These are phyloP conservation scores for Castanea crenata DNA, from an alignment of 306 rosid genomes.

Conservation along the genomic window DNA sequence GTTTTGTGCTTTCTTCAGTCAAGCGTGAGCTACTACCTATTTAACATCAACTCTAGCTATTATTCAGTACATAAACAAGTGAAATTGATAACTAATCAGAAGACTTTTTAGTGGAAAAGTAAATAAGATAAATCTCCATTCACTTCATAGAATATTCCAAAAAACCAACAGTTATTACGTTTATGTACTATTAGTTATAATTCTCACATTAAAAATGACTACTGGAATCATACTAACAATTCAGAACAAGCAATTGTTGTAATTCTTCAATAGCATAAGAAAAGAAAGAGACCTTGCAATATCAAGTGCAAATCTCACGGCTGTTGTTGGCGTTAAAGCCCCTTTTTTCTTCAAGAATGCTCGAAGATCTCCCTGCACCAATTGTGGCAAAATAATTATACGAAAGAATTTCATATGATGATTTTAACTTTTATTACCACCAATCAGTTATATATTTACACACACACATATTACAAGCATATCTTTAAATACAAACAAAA, in stretches of 20 bases:
- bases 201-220: not conserved
- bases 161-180: not conserved
- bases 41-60: not conserved
- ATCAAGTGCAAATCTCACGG: conserved; percentile 83
- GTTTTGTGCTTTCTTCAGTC: not conserved
- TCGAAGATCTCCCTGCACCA: conserved; percentile 78
- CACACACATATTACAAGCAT: too few relatives aligned
- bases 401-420: not conserved
- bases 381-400: conserved; percentile 19
- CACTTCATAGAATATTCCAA: not conserved
- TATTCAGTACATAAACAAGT: not conserved
- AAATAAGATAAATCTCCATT: not conserved
- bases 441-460: not conserved
- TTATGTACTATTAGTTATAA: not conserved
- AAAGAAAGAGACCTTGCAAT: conserved; percentile 71
- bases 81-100: not conserved
- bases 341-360: conserved; percentile 66
- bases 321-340: conserved; percentile 59
- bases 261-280: conserved; percentile 1
- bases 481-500: not conserved
- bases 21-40: not conserved
- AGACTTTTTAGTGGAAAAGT: not conserved
- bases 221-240: not conserved
- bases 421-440: not conserved
- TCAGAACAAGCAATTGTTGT: not conserved